Conservation (phyloP, 306 rosid genomes). For the Pyrus communis region DNA sequence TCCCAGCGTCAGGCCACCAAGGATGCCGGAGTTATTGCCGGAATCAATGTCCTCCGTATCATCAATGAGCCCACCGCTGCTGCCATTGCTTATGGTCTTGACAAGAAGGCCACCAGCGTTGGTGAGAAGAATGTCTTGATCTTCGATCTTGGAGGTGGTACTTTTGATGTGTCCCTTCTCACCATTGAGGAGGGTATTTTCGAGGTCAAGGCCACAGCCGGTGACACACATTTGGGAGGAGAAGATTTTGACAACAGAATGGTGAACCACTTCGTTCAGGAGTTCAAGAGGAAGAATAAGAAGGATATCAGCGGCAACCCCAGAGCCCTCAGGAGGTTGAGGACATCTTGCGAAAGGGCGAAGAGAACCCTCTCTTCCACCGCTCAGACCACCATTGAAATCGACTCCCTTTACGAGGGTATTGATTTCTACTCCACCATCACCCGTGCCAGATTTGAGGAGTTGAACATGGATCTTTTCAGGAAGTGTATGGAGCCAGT, state of each 20-base stretch:
- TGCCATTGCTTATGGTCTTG: constrained; percentile 68
- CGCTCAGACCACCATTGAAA: constrained; percentile 65
- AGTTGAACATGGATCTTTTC: constrained; percentile 64
- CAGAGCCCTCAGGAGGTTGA: constrained; percentile 63
- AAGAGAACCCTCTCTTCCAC: constrained; percentile 60
- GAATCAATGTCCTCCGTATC: constrained; percentile 53
- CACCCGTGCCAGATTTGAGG: constrained; percentile 66
- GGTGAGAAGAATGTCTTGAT: constrained; percentile 68
- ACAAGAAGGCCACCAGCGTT: constrained; percentile 67
- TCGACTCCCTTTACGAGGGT: constrained; percentile 66
- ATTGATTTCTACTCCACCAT: constrained; percentile 61
- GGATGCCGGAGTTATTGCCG: constrained; percentile 74
- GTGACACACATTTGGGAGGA: constrained; percentile 69
- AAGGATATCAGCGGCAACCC: constrained; percentile 71
- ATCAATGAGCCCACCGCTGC: constrained; percentile 70
- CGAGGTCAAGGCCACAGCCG: constrained; percentile 72
- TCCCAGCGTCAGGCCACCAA: constrained; percentile 70
- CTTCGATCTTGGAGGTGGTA: constrained; percentile 67
- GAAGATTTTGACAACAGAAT: constrained; percentile 64
- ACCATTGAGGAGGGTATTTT: constrained; percentile 74
- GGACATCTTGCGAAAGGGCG: constrained; percentile 58
- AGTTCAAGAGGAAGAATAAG: constrained; percentile 64
- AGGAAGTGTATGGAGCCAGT: constrained; percentile 72
- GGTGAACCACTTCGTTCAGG: constrained; percentile 68
- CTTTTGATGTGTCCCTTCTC: constrained; percentile 65